Conservation (phyloP, 75 land plant genomes). For the Ceratopteris richardii region DNA sequence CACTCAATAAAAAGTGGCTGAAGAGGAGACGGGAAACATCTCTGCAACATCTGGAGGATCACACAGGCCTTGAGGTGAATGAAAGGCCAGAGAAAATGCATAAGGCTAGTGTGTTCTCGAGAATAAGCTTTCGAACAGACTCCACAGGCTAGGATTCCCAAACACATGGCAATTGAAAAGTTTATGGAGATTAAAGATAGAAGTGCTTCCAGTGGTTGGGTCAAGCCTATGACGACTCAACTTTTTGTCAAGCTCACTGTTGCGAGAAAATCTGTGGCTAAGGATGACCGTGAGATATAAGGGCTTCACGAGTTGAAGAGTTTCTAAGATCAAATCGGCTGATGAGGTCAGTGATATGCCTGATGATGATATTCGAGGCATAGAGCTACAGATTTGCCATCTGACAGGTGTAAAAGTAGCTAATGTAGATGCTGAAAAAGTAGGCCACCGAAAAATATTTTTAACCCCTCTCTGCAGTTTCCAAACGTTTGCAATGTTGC, state of each 20-base stretch:
- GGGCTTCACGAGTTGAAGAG: background rate
- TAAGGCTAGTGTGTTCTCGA: conserved; percentile 64
- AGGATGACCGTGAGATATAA: background rate
- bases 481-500: too few relatives aligned
- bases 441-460: too few relatives aligned
- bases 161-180: too few relatives aligned
- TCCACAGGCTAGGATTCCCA: too few relatives aligned
- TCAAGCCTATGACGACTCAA: too few relatives aligned
- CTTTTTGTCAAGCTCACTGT: too few relatives aligned
- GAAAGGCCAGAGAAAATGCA: conserved; percentile 28
- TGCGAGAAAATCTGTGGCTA: background rate
- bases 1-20: background rate
- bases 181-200: too few relatives aligned
- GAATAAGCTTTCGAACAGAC: conserved; percentile 81
- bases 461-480: too few relatives aligned
- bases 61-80: background rate
- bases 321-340: background rate
- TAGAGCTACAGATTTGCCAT: background rate
- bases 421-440: too few relatives aligned
- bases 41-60: background rate
- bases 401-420: background rate
- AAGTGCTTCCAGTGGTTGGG: too few relatives aligned
- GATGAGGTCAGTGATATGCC: background rate
- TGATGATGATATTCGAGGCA: background rate
- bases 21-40: background rate